Conservation (phyloP, 176 grass and related monocot genomes). For the Secale cereale region DNA sequence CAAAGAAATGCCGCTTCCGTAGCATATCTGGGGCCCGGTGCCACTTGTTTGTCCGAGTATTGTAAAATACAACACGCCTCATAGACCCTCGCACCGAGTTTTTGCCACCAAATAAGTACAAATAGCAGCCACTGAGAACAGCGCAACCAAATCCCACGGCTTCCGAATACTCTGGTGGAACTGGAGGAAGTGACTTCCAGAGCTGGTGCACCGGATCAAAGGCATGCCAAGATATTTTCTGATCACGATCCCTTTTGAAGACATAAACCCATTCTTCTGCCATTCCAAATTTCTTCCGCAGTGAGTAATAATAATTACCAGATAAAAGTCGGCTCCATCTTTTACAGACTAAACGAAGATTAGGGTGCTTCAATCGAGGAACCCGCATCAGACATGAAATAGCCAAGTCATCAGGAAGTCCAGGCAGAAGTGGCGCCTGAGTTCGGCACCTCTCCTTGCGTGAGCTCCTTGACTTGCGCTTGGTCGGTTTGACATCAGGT, state of each 20-base stretch:
- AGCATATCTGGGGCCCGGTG: constrained; percentile 89
- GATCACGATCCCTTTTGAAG: constrained; percentile 79
- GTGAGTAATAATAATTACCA: constrained; percentile 86
- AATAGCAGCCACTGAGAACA: constrained; percentile 73
- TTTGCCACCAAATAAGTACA: constrained; percentile 94
- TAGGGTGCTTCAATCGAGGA: constrained; percentile 59
- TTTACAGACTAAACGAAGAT: constrained; percentile 73
- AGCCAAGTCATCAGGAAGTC: constrained; percentile 90
- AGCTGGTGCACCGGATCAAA: constrained; percentile 77
- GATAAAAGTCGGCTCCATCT: constrained; percentile 71
- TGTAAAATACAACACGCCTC: constrained; percentile 91
- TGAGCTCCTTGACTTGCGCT: constrained; percentile 50
- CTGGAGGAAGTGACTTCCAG: constrained; percentile 81
- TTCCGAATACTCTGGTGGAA: constrained; percentile 71
- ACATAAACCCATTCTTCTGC: constrained; percentile 92
- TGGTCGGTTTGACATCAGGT: constrained; percentile 69
- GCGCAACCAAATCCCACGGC: constrained; percentile 83
- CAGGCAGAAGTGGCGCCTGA: constrained; percentile 74
- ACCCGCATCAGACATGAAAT: constrained; percentile 83
- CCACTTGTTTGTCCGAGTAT: constrained; percentile 91
- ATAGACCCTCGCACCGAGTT: constrained; percentile 71
- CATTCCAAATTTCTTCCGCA: constrained; percentile 68
- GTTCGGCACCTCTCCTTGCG: constrained; percentile 54
- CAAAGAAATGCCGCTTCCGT: constrained; percentile 79
- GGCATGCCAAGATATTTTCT: constrained; percentile 86